Percentiles rank a stretch among this genome's conserved stretches.
Evolutionary conservation across 2,329 filamentous ascomycete genomes (phyloP).

Genomic region (Sphaerulina vaccinii): DNA sequence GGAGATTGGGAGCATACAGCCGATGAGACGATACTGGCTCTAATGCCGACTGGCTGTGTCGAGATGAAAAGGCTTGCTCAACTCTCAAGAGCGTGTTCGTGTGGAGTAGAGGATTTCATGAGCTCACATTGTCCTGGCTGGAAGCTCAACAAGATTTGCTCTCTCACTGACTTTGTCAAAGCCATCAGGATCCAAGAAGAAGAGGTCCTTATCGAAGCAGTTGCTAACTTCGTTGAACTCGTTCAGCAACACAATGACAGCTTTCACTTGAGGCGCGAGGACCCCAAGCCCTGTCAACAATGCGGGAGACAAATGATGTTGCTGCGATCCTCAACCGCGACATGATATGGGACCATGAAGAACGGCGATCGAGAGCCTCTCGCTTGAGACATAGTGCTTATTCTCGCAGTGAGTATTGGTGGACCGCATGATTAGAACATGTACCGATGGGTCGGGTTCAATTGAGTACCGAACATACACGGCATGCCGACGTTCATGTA

Average conservation of each 20-base stretch:
- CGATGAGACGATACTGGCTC: slow-evolving; percentile 17
- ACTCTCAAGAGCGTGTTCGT: slow-evolving; percentile 15
- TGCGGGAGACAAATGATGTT: slow-evolving; percentile 17
- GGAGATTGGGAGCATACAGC: slow-evolving; percentile 16
- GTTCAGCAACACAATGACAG: slow-evolving; percentile 19
- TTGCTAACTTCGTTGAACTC: slow-evolving; percentile 19
- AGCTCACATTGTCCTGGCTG: slow-evolving; percentile 18
- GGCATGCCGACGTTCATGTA: too few species aligned
- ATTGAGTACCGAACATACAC: too few species aligned
- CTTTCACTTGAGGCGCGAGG: slow-evolving; percentile 13
- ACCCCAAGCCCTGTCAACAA: slow-evolving; percentile 12
- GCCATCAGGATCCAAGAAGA: slow-evolving; percentile 22
- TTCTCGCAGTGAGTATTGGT: too few species aligned
- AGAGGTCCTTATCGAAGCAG: slow-evolving; percentile 18
- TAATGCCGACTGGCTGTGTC: slow-evolving; percentile 14
- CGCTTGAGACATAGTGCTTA: too few species aligned
- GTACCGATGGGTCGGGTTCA: too few species aligned
- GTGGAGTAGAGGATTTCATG: slow-evolving; percentile 18
- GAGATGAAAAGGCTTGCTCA: slow-evolving; percentile 12
- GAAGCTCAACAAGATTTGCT: slow-evolving; percentile 21
- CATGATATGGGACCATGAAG: neutral
- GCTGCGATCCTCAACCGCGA: slow-evolving; percentile 12
- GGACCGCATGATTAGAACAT: too few species aligned
- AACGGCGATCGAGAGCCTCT: too few species aligned
- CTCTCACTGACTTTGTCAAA: slow-evolving; percentile 20